Conservation (phyloP, 352 stramenopile species). For the Globisporangium parvum region DNA sequence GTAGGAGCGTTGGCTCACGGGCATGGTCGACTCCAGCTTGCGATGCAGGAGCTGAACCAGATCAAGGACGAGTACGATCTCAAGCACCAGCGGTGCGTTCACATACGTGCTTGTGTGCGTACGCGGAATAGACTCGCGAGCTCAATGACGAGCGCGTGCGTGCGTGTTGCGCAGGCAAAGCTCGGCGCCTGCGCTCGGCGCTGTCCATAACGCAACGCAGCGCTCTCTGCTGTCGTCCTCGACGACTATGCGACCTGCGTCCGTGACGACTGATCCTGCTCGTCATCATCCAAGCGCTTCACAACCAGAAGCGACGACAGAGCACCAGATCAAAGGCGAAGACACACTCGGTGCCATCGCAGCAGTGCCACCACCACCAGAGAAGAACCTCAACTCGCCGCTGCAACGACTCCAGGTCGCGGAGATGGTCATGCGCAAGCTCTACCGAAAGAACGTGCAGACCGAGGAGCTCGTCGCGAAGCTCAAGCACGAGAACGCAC, state of each 20-base stretch:
- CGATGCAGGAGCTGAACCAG: constrained; percentile 41
- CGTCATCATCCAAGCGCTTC: not conserved
- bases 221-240: not conserved
- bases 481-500: constrained; percentile 22
- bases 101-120: not conserved
- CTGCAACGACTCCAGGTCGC: constrained; percentile 39
- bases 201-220: not conserved
- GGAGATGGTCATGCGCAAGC: constrained; percentile 56
- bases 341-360: not conserved
- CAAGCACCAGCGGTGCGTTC: constrained; percentile 26
- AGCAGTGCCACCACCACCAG: not conserved
- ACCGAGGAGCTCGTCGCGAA: constrained; percentile 25
- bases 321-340: not conserved
- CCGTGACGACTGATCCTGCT: not conserved
- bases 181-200: constrained; percentile 17
- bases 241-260: not conserved
- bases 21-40: not conserved
- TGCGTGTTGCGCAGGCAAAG: constrained; percentile 13
- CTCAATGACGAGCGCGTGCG: not conserved
- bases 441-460: constrained; percentile 46
- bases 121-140: not conserved
- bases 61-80: constrained; percentile 36
- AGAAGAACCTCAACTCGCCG: constrained; percentile 28
- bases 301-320: not conserved
- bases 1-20: not conserved